A percentile compares a stretch with the other conserved stretches of the same genome.
phyloP scores from a whole-genome alignment of 495 filamentous ascomycete species.

The Trypethelium eluteriae region DNA sequence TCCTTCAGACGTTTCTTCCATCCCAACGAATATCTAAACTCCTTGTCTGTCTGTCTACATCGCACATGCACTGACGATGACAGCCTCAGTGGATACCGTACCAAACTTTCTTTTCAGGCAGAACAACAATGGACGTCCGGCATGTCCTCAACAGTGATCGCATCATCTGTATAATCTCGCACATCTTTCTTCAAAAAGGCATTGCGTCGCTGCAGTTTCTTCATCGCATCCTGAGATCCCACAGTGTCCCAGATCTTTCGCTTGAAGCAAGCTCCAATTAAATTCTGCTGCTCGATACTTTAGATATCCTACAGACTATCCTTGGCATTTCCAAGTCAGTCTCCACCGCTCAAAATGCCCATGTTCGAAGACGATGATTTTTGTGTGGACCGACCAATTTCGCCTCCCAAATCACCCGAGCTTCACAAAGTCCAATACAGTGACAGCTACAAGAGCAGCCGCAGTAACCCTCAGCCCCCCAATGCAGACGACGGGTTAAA shows the following conservation, averaged over 20 bases:
- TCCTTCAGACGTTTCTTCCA: background rate
- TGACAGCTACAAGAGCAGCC: slow-evolving; percentile 22
- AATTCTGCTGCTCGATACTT: background rate
- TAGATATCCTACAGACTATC: background rate
- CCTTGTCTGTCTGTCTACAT: background rate
- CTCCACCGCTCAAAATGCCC: slow-evolving; percentile 46
- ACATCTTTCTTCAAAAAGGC: background rate
- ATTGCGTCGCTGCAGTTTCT: background rate
- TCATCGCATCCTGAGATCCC: background rate
- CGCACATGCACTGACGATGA: background rate
- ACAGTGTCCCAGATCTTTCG: background rate
- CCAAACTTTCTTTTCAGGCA: background rate
- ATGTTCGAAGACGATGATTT: slow-evolving; percentile 55
- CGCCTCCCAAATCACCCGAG: slow-evolving; percentile 35
- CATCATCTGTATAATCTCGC: background rate
- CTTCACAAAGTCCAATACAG: slow-evolving; percentile 25
- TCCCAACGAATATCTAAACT: background rate
- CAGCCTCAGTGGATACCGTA: background rate
- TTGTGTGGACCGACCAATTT: slow-evolving; percentile 32
- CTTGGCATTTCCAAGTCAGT: background rate
- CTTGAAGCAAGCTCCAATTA: background rate
- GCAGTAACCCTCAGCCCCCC: slow-evolving; percentile 34
- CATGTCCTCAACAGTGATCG: background rate
- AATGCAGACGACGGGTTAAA: slow-evolving; percentile 44
- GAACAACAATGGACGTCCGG: background rate